Evolutionary conservation across 371 early-diverging fungal genomes (phyloP).

Genomic region (Gilbertella persicaria): DNA sequence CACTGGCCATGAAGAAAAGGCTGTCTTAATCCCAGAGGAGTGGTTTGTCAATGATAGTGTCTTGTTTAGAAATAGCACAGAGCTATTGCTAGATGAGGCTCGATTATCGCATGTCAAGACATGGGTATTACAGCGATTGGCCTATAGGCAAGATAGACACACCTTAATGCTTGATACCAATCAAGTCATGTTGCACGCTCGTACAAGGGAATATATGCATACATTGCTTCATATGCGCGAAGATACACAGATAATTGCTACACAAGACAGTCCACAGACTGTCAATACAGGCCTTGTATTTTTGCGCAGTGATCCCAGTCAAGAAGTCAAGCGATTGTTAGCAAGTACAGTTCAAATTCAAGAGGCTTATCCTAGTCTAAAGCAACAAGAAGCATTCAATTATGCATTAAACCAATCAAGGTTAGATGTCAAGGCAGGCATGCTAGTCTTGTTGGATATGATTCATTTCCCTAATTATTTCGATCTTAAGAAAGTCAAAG

Average conservation of each 20-base stretch:
- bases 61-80: background rate
- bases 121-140: slow-evolving; percentile 18
- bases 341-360: slow-evolving; percentile 17
- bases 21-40: slow-evolving; percentile 13
- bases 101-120: slow-evolving; percentile 16
- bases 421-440: slow-evolving; percentile 20
- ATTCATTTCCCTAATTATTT: slow-evolving; percentile 29
- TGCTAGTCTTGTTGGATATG: slow-evolving; percentile 20
- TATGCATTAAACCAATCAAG: slow-evolving; percentile 13
- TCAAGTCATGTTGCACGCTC: slow-evolving; percentile 12
- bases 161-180: slow-evolving; percentile 20
- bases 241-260: slow-evolving; percentile 21
- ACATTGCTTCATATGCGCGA: slow-evolving; percentile 15
- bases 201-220: slow-evolving; percentile 20
- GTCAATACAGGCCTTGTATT: slow-evolving; percentile 13
- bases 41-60: slow-evolving; percentile 9
- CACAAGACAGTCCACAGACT: slow-evolving; percentile 4
- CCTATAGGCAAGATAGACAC: slow-evolving; percentile 3
- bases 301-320: background rate
- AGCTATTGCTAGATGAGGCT: background rate
- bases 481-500: slow-evolving; percentile 7
- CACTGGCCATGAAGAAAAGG: slow-evolving; percentile 18
- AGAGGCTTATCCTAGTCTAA: background rate
- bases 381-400: slow-evolving; percentile 23
- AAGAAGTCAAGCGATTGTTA: slow-evolving; percentile 13